phyloP scores from a whole-genome alignment of 2,329 filamentous ascomycete genomes.

The Cercospora zeae-maydis region DNA sequence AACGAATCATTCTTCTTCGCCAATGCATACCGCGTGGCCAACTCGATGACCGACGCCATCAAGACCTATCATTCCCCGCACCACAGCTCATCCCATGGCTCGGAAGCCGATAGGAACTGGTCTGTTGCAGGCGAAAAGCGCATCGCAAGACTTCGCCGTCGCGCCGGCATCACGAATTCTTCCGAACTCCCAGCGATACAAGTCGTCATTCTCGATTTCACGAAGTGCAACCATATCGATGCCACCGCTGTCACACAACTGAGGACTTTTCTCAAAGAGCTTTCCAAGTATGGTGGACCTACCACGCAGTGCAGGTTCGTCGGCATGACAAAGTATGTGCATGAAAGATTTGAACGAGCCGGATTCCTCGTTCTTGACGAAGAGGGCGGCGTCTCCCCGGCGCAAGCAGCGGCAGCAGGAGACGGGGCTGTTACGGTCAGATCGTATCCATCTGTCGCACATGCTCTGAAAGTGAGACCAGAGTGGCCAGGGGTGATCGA shows the following conservation, averaged over 20 bases:
- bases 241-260: constrained; percentile 52
- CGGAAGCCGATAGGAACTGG: constrained; percentile 50
- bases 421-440: constrained; percentile 13
- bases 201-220: constrained; percentile 53
- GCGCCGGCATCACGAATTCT: constrained; percentile 36
- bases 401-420: neutral
- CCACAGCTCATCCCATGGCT: constrained; percentile 38
- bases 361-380: constrained; percentile 22
- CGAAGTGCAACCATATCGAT: constrained; percentile 52
- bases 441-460: constrained; percentile 5
- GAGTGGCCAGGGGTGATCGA: constrained; percentile 9
- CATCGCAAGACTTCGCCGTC: constrained; percentile 46
- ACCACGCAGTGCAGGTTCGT: constrained; percentile 49
- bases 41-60: constrained; percentile 49
- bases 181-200: constrained; percentile 40
- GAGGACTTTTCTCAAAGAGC: constrained; percentile 47
- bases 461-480: constrained; percentile 8
- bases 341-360: constrained; percentile 24
- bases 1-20: constrained; percentile 59
- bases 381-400: constrained; percentile 13
- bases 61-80: constrained; percentile 46
- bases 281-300: constrained; percentile 50
- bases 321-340: constrained; percentile 45
- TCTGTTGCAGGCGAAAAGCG: constrained; percentile 52
- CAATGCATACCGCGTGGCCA: constrained; percentile 56